Base-by-base conservation (phyloP, 345 rosid genomes). In the Cardamine occulta region DNA sequence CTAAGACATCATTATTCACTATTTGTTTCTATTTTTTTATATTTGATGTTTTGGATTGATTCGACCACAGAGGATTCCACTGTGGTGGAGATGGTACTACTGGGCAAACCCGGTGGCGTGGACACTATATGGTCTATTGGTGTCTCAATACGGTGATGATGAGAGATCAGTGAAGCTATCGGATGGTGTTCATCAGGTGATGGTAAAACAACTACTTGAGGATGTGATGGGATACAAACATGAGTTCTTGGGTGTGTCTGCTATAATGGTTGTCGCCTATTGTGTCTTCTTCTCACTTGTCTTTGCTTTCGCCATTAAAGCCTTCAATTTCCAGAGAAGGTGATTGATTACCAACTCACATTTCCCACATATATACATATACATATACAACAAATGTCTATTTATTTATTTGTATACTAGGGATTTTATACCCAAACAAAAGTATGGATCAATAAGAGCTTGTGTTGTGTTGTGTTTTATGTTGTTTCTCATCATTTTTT, bases 1-100 rank as follows among this genome's bases (percentile, higher is more conserved):
- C n/a, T 4, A 42, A 44, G 14, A 44, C 3, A 44, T 44, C 6
- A 8, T 14, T 17, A n/a, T 56, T 56, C 11, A 59, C n/a, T 7
- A 28, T n/a, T 29, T 45, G 9, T 63, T 17, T 44, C 14, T 42
- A 40, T 11, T 40, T 40, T 40, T 40, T 39, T 40, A 32, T 56
- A 29, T 12, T 10, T 55, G 9, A 51, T n/a, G 10, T 21, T 21
- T 57, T 58, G 52, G 60, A 28, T 21, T 66, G 66, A n/a, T 62
- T 37, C 4, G 5, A 62, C 24, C 1, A 44, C 98, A 92, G 98
- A 92, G 99, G 82, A 92, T 95, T 35, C 98, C 99, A 0, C 59
- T 88, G 44, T 95, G 93, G 94, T 90, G 98, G 99, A 89, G 99
- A 81, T 95, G 99, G 99, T 95, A 95, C 74, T 95, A 92, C 76